Evolutionary conservation across 306 rosid genomes (phyloP), one percentile per base, ranked within the genome.

Genomic region (Crotalaria pallida): DNA sequence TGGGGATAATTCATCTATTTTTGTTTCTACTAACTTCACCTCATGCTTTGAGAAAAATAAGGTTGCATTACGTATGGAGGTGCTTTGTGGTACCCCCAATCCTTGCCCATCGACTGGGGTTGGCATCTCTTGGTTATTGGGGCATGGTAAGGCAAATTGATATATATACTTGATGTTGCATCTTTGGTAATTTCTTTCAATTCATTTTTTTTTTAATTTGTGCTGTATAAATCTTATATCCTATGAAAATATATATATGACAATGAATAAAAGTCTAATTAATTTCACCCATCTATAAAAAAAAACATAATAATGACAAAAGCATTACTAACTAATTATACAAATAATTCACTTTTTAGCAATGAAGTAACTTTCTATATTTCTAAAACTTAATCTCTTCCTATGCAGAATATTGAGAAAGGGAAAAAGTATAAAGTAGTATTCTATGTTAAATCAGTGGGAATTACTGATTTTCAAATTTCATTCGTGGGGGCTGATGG

Each of bases 121-220:
- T 72, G 91, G 89, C 36, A 47, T 88, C 45, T 86, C 78, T 67
- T 6, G 91, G 91, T 18, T 88, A 69, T 66, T 88, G 89, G 87
- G 91, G 91, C 80, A 86, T 86, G 91, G 90, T 85, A 69, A 58
- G 15, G 8, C 2, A 31, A 31, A 5, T 31, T 31, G 8, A 31
- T 31, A 31, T 31, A 5, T 31, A n/a, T n/a, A n/a, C 36, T 31
- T 31, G 7, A 31, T 31, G 2, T 31, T 31, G n/a, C n/a, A n/a
- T n/a, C n/a, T n/a, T n/a, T n/a, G n/a, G n/a, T n/a, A n/a, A n/a
- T n/a, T n/a, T n/a, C n/a, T n/a, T n/a, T n/a, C n/a, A n/a, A n/a
- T n/a, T n/a, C n/a, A n/a, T n/a, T n/a, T n/a, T n/a, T n/a, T n/a
- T n/a, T n/a, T n/a, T n/a, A n/a, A n/a, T n/a, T n/a, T n/a, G n/a